phyloP scores from a whole-genome alignment of 2,329 filamentous ascomycete genomes.

The Colletotrichum australisinense region DNA sequence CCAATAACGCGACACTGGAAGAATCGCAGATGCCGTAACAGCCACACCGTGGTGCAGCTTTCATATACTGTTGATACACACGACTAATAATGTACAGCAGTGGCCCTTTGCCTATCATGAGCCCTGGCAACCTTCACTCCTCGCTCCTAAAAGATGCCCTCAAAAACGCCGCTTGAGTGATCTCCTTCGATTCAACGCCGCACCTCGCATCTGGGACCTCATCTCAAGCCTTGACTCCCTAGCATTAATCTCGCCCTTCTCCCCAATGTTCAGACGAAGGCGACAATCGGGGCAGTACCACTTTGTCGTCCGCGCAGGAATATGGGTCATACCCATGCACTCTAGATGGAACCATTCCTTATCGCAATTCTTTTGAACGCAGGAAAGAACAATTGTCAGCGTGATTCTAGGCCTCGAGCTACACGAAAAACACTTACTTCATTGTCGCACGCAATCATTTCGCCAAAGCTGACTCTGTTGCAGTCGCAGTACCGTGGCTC shows the following conservation, averaged over 20 bases:
- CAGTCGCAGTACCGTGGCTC: slow-evolving; percentile 84
- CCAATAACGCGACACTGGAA: too few species aligned
- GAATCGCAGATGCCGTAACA: neutral
- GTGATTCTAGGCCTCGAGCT: neutral
- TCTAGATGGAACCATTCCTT: slow-evolving; percentile 88
- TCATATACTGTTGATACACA: neutral
- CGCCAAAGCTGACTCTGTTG: slow-evolving; percentile 82
- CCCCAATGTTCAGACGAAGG: slow-evolving; percentile 70
- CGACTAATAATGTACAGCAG: neutral
- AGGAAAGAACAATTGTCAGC: slow-evolving; percentile 24
- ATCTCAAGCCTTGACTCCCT: slow-evolving; percentile 59
- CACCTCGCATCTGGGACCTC: neutral
- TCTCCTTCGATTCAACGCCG: neutral
- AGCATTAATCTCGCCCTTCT: slow-evolving; percentile 72
- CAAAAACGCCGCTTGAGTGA: slow-evolving; percentile 8
- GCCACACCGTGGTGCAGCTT: neutral
- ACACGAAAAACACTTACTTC: slow-evolving; percentile 65
- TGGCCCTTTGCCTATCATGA: neutral
- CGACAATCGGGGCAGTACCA: slow-evolving; percentile 89
- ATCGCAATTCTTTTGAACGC: slow-evolving; percentile 70
- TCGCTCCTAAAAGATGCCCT: neutral
- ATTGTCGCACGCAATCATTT: slow-evolving; percentile 88
- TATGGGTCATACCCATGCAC: slow-evolving; percentile 76
- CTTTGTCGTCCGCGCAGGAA: slow-evolving; percentile 79
- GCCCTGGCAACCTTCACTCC: neutral